phyloP scores from a whole-genome alignment of 2,329 filamentous ascomycete species.

The Talaromyces funiculosus region DNA sequence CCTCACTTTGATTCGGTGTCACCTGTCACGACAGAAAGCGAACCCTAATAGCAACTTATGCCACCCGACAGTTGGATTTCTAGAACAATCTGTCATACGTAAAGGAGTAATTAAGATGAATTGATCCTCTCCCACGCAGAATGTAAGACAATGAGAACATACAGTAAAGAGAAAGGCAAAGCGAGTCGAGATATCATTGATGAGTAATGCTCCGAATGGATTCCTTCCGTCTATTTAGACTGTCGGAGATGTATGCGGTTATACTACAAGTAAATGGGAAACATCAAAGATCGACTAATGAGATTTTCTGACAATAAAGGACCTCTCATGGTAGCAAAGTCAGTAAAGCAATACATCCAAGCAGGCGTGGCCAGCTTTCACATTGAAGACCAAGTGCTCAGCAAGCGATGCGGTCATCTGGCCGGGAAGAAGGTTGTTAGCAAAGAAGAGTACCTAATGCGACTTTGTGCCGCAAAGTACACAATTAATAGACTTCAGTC shows the following conservation, averaged over 20 bases:
- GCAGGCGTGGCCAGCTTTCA: constrained; percentile 53
- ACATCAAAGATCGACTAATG: not conserved
- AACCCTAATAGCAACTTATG: not conserved
- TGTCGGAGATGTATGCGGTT: not conserved
- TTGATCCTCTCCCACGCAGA: not conserved
- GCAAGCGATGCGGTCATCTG: constrained; percentile 39
- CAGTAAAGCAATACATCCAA: constrained; percentile 46
- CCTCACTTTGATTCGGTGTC: not conserved
- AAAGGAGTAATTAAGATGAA: not conserved
- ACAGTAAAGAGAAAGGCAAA: not conserved
- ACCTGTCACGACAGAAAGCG: not conserved
- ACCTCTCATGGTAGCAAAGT: constrained; percentile 44
- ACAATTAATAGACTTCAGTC: constrained; percentile 24
- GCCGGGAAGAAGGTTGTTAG: constrained; percentile 37
- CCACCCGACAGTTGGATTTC: not conserved
- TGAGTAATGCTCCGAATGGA: no score
- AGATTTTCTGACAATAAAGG: no score
- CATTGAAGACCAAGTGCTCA: constrained; percentile 53
- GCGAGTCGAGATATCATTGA: no score
- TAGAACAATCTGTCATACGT: not conserved
- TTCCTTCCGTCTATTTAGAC: no score
- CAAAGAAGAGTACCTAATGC: constrained; percentile 27
- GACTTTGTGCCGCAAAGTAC: constrained; percentile 31
- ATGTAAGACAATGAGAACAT: not conserved
- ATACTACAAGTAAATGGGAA: not conserved